Evolutionary conservation across 208 protist genomes (phyloP).

Genomic region (Tritrichomonas foetus): DNA sequence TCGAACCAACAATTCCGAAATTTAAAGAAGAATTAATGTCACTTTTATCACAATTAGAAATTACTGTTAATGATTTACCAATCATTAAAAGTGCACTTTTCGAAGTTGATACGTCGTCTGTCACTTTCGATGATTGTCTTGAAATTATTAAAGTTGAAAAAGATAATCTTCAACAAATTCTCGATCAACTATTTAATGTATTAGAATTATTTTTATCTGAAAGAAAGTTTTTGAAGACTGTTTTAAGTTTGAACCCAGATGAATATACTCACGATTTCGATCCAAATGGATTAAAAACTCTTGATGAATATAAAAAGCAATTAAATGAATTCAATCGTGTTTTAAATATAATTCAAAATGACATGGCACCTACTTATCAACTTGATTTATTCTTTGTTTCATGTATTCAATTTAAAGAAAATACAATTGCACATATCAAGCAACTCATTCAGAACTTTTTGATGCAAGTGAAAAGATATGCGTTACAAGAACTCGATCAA

Average conservation of each 20-base stretch:
- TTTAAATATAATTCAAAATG: neutral
- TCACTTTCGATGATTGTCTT: neutral
- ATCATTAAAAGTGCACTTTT: neutral
- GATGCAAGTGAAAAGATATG: neutral
- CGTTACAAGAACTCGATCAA: neutral
- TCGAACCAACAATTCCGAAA: neutral
- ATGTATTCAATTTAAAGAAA: neutral
- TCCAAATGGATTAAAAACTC: conserved; percentile 30
- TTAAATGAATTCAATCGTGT: neutral
- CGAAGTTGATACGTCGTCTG: neutral
- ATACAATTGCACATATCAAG: neutral
- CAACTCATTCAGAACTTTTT: neutral
- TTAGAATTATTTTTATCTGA: neutral
- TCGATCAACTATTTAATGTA: neutral
- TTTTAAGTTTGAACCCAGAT: neutral
- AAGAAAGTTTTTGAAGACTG: neutral
- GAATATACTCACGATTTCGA: conserved; percentile 7
- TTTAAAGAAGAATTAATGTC: neutral
- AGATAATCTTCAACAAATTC: neutral
- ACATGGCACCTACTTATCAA: neutral
- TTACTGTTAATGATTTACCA: neutral
- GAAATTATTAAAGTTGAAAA: neutral
- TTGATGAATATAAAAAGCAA: neutral
- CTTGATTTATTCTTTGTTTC: neutral
- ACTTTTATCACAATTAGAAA: neutral